Evolutionary conservation across 192 early-diverging fungal genomes (phyloP), one percentile per base, ranked within the genome.

Genomic region (Pilaira anomala): DNA sequence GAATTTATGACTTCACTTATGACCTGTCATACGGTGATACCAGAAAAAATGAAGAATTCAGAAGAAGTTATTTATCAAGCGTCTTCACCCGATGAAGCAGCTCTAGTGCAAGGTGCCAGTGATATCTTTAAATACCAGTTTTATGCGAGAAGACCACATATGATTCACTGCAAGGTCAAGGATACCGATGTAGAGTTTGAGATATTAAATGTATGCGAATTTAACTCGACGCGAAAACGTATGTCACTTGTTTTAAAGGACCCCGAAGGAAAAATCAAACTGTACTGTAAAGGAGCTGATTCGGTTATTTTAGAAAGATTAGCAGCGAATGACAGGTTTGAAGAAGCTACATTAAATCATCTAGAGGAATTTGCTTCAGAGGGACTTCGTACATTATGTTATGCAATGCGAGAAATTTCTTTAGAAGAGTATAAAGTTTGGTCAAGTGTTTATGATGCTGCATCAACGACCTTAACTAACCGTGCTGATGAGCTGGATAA

Each of bases 251-350:
- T 98, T 25, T 83, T 96, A 40, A 83, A 91, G 14, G 85, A 80
- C 5, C 90, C 93, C 11, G 87, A 94, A 41, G 95, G 95, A 4
- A 78, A 78, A 41, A 86, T 90, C 52, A 89, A 92, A 66, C 66
- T 98, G 30, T 96, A 93, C 79, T 89, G 89, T 71, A 96, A 98
- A 74, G 95, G 95, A 40, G 95, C 95, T n/a, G 95, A 96, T 62
- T 93, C 92, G 18, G 94, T 93, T 2, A 95, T 96, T 69, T 68
- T 95, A 22, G 93, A 95, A 64, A 79, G 94, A 11, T 72, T 96
- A 55, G 80, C 82, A 18, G 66, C 78, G n/a, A 76, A 83, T 48
- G 91, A 90, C 49, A 82, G 80, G 13, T 88, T 81, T 69, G 79
- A 87, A 14, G 87, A 80, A 9, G 60, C 66, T 0, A 97, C 86